These are phyloP conservation scores for Eucalyptus globulus DNA, from an alignment of 345 rosid genomes.

Conservation along the genomic window DNA sequence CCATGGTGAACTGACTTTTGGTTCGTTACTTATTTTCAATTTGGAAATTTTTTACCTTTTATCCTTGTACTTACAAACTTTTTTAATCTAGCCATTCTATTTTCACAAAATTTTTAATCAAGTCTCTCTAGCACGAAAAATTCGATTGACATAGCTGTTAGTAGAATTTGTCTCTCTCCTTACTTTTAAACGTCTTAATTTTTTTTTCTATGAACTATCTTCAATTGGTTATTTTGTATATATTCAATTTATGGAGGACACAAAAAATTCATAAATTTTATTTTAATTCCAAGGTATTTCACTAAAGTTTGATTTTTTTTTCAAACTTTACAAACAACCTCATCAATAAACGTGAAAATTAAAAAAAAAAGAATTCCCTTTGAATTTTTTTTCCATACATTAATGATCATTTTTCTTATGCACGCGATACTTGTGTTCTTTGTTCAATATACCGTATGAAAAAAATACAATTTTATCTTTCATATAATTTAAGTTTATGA, in stretches of 20 bases:
- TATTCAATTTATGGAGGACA: background rate
- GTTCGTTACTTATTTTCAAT: background rate
- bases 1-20: background rate
- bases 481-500: background rate
- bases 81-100: background rate
- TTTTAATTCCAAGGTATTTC: background rate
- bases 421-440: fast-evolving
- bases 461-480: background rate
- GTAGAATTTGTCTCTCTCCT: background rate
- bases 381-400: background rate
- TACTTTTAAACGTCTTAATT: background rate
- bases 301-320: background rate
- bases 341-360: background rate
- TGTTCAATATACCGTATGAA: background rate
- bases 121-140: background rate
- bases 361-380: background rate
- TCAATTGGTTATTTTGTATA: background rate
- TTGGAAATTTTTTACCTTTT: background rate
- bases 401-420: background rate
- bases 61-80: background rate
- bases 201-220: background rate
- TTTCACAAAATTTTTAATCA: background rate
- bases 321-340: background rate
- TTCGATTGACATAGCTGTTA: fast-evolving
- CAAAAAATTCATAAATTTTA: background rate